phyloP scores from a whole-genome alignment of 495 filamentous ascomycete species.

The Daldinia bambusicola region DNA sequence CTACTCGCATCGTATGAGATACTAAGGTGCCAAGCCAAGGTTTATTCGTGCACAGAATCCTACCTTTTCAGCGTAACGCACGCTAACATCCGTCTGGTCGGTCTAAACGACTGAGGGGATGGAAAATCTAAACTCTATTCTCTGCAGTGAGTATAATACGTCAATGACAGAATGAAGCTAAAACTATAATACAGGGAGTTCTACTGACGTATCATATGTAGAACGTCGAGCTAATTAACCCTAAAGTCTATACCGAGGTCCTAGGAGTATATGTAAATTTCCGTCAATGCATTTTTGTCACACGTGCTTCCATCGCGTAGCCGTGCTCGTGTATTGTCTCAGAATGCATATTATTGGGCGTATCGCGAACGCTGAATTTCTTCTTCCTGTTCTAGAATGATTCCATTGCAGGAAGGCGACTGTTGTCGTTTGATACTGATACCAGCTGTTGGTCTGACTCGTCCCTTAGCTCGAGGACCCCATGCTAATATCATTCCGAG shows the following conservation, averaged over 20 bases:
- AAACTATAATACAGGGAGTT: neutral
- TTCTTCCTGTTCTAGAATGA: constrained; percentile 34
- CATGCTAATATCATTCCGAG: constrained; percentile 27
- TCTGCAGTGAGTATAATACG: neutral
- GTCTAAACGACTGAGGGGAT: neutral
- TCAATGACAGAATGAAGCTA: neutral
- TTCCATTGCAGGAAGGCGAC: constrained; percentile 38
- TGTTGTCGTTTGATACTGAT: constrained; percentile 4
- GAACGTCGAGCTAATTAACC: neutral
- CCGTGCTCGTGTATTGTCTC: constrained; percentile 6
- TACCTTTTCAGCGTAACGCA: neutral
- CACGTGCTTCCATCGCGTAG: constrained; percentile 14
- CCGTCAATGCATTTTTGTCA: neutral
- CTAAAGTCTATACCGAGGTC: constrained; percentile 3
- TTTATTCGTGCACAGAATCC: neutral
- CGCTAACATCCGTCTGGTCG: constrained; percentile 2
- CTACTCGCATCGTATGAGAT: constrained; percentile 3
- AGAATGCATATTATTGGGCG: constrained; percentile 14
- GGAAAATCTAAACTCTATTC: neutral
- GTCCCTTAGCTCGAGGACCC: constrained; percentile 11
- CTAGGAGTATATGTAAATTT: constrained; percentile 2
- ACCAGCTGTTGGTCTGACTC: constrained; percentile 17
- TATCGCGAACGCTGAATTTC: neutral
- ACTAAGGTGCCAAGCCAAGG: constrained; percentile 3
- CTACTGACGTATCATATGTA: neutral